Base-by-base conservation (phyloP, 495 filamentous ascomycete genomes). In the Clavariopsis aquatica region DNA sequence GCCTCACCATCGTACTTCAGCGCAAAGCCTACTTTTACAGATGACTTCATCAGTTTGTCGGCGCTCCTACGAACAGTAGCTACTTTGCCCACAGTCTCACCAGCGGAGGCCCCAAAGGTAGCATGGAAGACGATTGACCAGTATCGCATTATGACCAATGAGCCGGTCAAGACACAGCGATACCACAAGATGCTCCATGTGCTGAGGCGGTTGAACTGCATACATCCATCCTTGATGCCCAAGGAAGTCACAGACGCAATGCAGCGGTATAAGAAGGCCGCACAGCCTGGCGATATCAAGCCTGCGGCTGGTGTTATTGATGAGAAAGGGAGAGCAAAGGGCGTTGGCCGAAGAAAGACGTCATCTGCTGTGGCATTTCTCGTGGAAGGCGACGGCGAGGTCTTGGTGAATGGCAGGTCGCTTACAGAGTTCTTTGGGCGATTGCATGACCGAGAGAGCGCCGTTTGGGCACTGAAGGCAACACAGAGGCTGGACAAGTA, bases 1-100 rank as follows among this genome's bases (percentile, higher is more conserved):
- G 81, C 83, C 0, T 96, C 94, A 8, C 88, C 90, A 1, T 91
- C 93, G 49, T 99, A 98, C 78, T 99, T 98, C 82, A 93, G 91
- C 64, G 88, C 86, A 31, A 88, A 84, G 41, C 89, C 92, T 2
- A 79, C 81, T 36, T 97, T 95, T 81, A 93, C 87, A 78, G 94
- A 99, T 76, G 83, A 89, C 73, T 82, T 89, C 69, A 83, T 99
- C 63, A 73, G 75, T 1, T 81, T 99, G 15, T 83, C 91, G 68
- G 73, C 82, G 10, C 81, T 98, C 22, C 76, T 89, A 55, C 84
- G 83, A 31, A 85, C 83, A 73, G 85, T 93, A 73, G 80, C 85
- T 45, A 77, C 82, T 7, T 85, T 98, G 22, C 94, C 94, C 0
- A 81, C 76, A 1, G 77, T 93, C 0, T 66, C 83, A 0, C 73